Percentiles rank a stretch among this genome's conserved stretches.
These are phyloP conservation scores for Tulasnella sp. DNA, from an alignment of 768 basidiomycete genomes.

Conservation along the genomic window DNA sequence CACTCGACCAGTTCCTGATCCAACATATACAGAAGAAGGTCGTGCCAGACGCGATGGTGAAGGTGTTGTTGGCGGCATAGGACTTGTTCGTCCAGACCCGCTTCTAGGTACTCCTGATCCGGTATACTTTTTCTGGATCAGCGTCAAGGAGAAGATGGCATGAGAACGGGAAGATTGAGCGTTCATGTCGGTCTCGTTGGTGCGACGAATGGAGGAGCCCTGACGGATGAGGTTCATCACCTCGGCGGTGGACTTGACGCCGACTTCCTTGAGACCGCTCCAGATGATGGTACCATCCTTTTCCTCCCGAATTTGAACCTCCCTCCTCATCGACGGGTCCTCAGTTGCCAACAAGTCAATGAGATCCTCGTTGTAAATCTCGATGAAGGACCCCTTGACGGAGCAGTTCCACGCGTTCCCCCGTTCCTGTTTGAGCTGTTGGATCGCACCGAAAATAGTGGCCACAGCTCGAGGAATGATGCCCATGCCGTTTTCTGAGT, in stretches of 20 bases:
- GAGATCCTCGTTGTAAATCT: conserved; percentile 98
- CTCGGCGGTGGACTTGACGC: conserved; percentile 75
- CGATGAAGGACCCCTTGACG: conserved; percentile 90
- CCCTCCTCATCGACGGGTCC: conserved; percentile 59
- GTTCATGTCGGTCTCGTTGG: conserved; percentile 98
- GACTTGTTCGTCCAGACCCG: conserved; percentile 48
- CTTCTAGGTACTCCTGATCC: conserved; percentile 72
- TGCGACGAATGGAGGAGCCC: conserved; percentile 86
- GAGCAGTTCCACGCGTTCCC: conserved; percentile 69
- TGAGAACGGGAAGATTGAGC: conserved; percentile 96
- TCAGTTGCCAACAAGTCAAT: conserved; percentile 86
- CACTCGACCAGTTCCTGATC: conserved; percentile 51
- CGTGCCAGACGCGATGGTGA: conserved; percentile 75
- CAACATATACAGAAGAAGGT: conserved; percentile 70
- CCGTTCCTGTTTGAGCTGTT: conserved; percentile 72
- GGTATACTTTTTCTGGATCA: conserved; percentile 83
- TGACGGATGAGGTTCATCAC: conserved; percentile 95
- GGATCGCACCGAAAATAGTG: conserved; percentile 75
- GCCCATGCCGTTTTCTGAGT: conserved; percentile 80
- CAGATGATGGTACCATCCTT: conserved; percentile 96
- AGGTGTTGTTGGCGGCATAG: conserved; percentile 52
- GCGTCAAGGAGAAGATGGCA: conserved; percentile 95
- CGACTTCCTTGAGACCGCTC: conserved; percentile 90
- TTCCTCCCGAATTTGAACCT: conserved; percentile 95
- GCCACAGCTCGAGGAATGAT: conserved; percentile 93